Base-by-base conservation (phyloP, 257 asterid species). In the Schizonepeta tenuifolia region DNA sequence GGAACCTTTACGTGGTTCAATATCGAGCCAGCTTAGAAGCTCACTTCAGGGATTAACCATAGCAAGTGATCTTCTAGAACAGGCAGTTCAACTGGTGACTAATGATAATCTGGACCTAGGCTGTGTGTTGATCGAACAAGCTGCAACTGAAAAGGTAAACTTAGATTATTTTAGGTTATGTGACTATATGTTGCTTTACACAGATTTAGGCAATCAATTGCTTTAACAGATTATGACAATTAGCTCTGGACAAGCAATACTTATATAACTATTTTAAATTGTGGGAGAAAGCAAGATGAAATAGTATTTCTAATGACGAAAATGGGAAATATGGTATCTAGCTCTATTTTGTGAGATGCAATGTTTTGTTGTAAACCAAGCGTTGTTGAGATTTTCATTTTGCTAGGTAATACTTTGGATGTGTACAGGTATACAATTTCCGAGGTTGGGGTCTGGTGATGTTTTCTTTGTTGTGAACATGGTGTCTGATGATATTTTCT, bases 31-130 rank as follows among this genome's bases (percentile, higher is more conserved):
- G 84, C 98, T 95, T 36, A 86, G 98, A 83, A 86, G 72, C 79
- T 77, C 86, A 70, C 91, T 95, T 75, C 98, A 92, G 86, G 89
- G 86, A 67, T 43, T 83, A 67, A 81, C 71, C 75, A 61, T 84
- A 74, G 58, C 88, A 28, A 77, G 65, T 76, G 98, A 95, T 1
- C 83, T 84, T 54, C 91, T 92, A 77, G 99, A 95, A 66, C 91
- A 86, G 75, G 91, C 98, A 18, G 84, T 95, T 81, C 88, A 86
- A 81, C 85, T 88, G 66, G 99, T 85, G 77, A 92, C 96, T 38
- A 90, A 92, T 79, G 99, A 92, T 83, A 95, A 95, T 79, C 95
- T 95, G 67, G 99, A 95, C 83, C 98, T 95, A 74, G 98, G 99
- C 77, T 95, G 99, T 67, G 98, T 96, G 8, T 62, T 95, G 84